Evolutionary conservation across 2,329 filamentous ascomycete species (phyloP).

Genomic region (Venturia oleaginea): DNA sequence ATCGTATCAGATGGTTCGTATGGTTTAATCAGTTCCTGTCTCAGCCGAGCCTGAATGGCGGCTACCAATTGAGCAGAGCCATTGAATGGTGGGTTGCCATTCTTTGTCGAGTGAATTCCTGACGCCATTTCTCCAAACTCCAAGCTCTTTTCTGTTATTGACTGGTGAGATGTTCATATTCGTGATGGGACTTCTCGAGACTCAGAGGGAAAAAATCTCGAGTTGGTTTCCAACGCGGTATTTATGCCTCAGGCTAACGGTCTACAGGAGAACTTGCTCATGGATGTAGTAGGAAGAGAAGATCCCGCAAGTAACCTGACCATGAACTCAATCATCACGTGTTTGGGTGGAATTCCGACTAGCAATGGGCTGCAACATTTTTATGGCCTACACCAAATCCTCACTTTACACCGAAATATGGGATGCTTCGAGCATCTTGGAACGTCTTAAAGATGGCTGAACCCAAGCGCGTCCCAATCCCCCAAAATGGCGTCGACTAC

Average conservation of each 20-base stretch:
- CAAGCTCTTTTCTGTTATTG: background rate
- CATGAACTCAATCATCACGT: background rate
- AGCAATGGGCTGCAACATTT: background rate
- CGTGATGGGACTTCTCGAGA: background rate
- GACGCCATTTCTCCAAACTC: background rate
- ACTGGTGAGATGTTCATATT: background rate
- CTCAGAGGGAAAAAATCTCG: background rate
- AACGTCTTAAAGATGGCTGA: slow-evolving; percentile 16
- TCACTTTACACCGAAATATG: slow-evolving; percentile 18
- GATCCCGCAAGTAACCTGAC: background rate
- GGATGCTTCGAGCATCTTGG: slow-evolving; percentile 31
- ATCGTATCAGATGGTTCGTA: slow-evolving; percentile 7
- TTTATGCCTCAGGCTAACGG: background rate
- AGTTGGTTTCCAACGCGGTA: background rate
- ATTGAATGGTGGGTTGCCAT: background rate
- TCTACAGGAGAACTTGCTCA: no score
- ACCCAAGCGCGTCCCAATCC: slow-evolving; percentile 65
- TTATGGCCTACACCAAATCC: background rate
- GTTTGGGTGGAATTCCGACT: background rate
- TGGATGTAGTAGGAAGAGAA: background rate
- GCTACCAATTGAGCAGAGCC: background rate
- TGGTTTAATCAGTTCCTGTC: background rate
- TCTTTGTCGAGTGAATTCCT: background rate
- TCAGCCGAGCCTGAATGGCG: background rate
- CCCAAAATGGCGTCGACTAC: slow-evolving; percentile 83